Conservation (phyloP, 495 filamentous ascomycete genomes). For the Penicillium salamii region DNA sequence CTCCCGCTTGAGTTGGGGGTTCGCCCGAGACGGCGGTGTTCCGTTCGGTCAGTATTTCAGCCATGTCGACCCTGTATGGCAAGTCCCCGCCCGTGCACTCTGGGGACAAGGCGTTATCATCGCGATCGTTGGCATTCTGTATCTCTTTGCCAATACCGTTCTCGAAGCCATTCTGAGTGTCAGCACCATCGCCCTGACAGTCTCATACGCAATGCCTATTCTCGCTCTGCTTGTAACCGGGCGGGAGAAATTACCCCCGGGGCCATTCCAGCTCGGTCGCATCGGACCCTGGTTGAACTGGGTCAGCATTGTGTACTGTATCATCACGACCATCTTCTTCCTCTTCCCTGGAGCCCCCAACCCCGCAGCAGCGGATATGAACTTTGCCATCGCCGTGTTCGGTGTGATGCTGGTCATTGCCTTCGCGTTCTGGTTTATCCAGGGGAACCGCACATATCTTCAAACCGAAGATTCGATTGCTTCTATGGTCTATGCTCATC, state of each 20-base stretch:
- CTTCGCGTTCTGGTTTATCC: constrained; percentile 42
- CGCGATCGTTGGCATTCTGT: constrained; percentile 41
- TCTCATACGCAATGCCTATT: constrained; percentile 48
- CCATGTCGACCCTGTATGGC: constrained; percentile 41
- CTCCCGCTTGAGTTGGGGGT: constrained; percentile 52
- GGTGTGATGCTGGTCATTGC: constrained; percentile 49
- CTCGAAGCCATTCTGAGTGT: constrained; percentile 50
- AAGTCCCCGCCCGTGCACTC: constrained; percentile 42
- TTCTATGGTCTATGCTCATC: constrained; percentile 41
- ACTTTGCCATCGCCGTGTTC: constrained; percentile 50
- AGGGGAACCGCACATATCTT: constrained; percentile 36
- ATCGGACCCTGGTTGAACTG: constrained; percentile 39
- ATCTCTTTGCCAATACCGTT: constrained; percentile 47
- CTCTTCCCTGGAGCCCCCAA: constrained; percentile 42
- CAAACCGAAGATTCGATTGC: constrained; percentile 40
- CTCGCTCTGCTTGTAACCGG: constrained; percentile 38
- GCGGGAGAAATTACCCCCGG: constrained; percentile 40
- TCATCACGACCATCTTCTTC: constrained; percentile 48
- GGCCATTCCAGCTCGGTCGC: constrained; percentile 40
- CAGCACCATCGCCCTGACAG: constrained; percentile 47
- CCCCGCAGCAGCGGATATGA: constrained; percentile 44
- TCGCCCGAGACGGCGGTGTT: constrained; percentile 57
- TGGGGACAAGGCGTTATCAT: constrained; percentile 45
- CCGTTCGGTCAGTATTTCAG: constrained; percentile 42
- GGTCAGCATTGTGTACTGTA: constrained; percentile 44